These are phyloP conservation scores for Candida piceae DNA, from an alignment of 805 yeast species.

Conservation along the genomic window DNA sequence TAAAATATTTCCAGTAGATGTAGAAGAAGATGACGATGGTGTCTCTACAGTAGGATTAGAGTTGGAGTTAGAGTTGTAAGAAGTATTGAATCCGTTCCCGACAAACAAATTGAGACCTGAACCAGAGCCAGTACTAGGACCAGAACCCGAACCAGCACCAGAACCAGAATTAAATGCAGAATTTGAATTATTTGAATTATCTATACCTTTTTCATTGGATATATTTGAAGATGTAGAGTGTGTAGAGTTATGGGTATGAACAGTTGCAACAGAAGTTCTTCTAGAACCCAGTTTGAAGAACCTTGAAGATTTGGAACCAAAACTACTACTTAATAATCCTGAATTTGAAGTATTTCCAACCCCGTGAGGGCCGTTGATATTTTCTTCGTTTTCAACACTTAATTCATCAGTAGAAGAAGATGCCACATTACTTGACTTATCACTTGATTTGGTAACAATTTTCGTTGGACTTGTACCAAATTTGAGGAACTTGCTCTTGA, in stretches of 20 bases:
- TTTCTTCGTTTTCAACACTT: constrained; percentile 8
- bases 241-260: constrained; percentile 7
- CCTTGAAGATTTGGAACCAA: constrained; percentile 28
- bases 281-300: constrained; percentile 28
- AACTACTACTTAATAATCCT: constrained; percentile 16
- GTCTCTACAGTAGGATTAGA: too few species aligned
- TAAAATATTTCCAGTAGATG: constrained; percentile 12
- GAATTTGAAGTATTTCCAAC: constrained; percentile 4
- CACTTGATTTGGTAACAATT: constrained; percentile 19
- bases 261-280: constrained; percentile 17
- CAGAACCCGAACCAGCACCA: background rate
- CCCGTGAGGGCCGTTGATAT: background rate
- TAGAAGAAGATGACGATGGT: too few species aligned
- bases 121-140: too few species aligned
- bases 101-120: too few species aligned
- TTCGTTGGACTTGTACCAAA: constrained; percentile 34
- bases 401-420: constrained; percentile 10
- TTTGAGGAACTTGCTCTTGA: constrained; percentile 32
- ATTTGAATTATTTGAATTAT: constrained; percentile 1
- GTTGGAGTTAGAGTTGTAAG: too few species aligned
- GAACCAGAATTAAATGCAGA: constrained; percentile 1
- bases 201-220: background rate
- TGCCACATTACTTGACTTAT: constrained; percentile 10
- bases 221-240: constrained; percentile 1
- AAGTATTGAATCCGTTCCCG: too few species aligned